Percentiles rank a stretch among this genome's conserved stretches.
These are phyloP conservation scores for Phytopythium chamaehyphon DNA, from an alignment of 352 stramenopile genomes.

Conservation along the genomic window DNA sequence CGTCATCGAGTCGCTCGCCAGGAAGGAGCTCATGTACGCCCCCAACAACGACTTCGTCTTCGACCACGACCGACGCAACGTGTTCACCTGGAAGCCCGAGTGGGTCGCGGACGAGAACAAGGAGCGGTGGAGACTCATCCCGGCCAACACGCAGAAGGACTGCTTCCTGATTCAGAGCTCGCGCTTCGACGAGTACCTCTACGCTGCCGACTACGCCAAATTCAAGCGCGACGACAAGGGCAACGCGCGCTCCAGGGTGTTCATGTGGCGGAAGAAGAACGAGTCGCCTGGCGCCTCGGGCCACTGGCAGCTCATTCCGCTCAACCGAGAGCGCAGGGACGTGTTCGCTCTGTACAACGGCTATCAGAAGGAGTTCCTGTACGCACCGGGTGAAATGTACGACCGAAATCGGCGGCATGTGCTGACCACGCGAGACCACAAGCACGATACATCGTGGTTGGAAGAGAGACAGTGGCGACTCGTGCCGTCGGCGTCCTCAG, in stretches of 20 bases:
- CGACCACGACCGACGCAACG: slow-evolving; percentile 45
- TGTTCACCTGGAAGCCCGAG: slow-evolving; percentile 36
- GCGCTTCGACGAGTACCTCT: slow-evolving; percentile 53
- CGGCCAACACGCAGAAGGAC: slow-evolving; percentile 46
- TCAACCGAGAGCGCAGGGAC: slow-evolving; percentile 35
- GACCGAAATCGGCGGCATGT: slow-evolving; percentile 55
- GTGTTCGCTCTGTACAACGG: slow-evolving; percentile 74
- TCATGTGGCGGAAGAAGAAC: slow-evolving; percentile 46
- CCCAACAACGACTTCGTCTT: slow-evolving; percentile 36
- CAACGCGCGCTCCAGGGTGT: slow-evolving; percentile 54
- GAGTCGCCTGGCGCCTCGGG: slow-evolving; percentile 42
- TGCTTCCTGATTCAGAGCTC: slow-evolving; percentile 68
- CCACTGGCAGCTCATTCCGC: slow-evolving; percentile 57
- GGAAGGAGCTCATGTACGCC: slow-evolving; percentile 43
- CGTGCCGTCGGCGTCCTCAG: slow-evolving; percentile 28
- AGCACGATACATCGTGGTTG: slow-evolving; percentile 22
- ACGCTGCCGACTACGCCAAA: slow-evolving; percentile 66
- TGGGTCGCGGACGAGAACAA: slow-evolving; percentile 27
- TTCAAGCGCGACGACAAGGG: slow-evolving; percentile 48
- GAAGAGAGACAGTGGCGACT: slow-evolving; percentile 47
- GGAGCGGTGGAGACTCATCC: slow-evolving; percentile 57
- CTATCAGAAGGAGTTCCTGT: slow-evolving; percentile 72
- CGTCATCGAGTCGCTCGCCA: slow-evolving; percentile 29
- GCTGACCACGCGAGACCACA: slow-evolving; percentile 25
- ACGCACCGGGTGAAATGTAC: slow-evolving; percentile 45